phyloP scores from a whole-genome alignment of 2,329 filamentous ascomycete species.

The Sporothrix brunneoviolacea region DNA sequence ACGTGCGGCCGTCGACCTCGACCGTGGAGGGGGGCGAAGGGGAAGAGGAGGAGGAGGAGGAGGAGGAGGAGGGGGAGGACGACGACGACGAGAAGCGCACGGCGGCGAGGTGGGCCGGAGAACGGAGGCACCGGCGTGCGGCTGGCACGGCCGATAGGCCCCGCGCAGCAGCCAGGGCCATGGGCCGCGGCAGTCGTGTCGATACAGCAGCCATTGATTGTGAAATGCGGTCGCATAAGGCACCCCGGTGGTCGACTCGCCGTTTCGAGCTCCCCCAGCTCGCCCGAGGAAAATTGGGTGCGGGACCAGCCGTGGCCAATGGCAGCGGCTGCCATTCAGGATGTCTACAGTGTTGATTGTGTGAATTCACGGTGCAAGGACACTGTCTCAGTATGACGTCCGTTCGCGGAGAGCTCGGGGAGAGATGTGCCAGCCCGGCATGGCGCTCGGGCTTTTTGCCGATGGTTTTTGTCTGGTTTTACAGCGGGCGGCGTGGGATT shows the following conservation, averaged over 20 bases:
- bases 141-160: neutral
- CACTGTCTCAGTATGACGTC: constrained; percentile 6
- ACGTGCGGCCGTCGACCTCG: constrained; percentile 56
- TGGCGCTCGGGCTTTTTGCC: no score
- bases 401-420: constrained; percentile 13
- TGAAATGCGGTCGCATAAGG: neutral
- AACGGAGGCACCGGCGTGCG: no score
- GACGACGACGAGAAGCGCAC: neutral
- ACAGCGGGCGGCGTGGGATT: no score
- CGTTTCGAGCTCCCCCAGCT: no score
- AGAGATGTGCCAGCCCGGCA: constrained; percentile 4
- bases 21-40: constrained; percentile 27
- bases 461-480: no score
- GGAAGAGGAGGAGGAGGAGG: neutral
- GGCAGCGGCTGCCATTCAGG: neutral
- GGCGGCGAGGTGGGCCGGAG: neutral
- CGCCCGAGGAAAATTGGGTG: neutral
- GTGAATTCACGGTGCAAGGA: neutral
- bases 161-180: constrained; percentile 3
- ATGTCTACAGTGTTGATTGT: neutral
- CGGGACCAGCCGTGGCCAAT: constrained; percentile 7
- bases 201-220: constrained; percentile 2
- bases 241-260: neutral
- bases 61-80: no score
- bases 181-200: constrained; percentile 4